phyloP scores from a whole-genome alignment of 495 filamentous ascomycete genomes.

The Xylaria scruposa region DNA sequence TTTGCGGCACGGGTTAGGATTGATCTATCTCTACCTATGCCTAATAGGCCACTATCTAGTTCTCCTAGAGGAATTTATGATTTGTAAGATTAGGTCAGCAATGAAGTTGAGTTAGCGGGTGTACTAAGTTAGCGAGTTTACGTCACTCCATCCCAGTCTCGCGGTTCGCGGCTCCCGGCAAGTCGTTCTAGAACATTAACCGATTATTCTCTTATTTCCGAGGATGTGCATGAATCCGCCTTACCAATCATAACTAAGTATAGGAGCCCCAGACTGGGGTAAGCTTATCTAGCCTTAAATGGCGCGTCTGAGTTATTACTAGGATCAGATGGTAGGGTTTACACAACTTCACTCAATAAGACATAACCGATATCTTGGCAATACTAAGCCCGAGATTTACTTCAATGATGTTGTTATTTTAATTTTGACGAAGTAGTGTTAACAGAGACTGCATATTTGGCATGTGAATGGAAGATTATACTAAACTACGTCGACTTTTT shows the following conservation, averaged over 20 bases:
- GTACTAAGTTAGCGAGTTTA: not conserved
- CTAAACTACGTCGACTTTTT: not conserved
- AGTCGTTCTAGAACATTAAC: not conserved
- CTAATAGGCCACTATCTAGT: not conserved
- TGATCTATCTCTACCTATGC: not conserved
- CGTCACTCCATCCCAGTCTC: not conserved
- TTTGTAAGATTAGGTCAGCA: not conserved
- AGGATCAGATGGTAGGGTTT: not conserved
- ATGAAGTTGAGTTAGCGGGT: not conserved
- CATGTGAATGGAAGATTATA: not conserved
- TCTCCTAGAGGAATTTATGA: not conserved
- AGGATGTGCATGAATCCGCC: not conserved
- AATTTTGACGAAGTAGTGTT: not conserved
- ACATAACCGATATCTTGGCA: not conserved
- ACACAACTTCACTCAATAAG: not conserved
- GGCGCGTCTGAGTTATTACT: too few species aligned
- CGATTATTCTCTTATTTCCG: not conserved
- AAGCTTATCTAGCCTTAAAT: not conserved
- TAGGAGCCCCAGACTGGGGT: not conserved
- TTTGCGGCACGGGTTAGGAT: not conserved
- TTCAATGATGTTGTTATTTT: not conserved
- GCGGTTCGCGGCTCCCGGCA: not conserved
- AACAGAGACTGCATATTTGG: not conserved
- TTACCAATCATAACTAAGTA: not conserved
- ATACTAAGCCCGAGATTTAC: not conserved